Base-by-base conservation (phyloP, 441 rosid species). In the Breynia disticha region DNA sequence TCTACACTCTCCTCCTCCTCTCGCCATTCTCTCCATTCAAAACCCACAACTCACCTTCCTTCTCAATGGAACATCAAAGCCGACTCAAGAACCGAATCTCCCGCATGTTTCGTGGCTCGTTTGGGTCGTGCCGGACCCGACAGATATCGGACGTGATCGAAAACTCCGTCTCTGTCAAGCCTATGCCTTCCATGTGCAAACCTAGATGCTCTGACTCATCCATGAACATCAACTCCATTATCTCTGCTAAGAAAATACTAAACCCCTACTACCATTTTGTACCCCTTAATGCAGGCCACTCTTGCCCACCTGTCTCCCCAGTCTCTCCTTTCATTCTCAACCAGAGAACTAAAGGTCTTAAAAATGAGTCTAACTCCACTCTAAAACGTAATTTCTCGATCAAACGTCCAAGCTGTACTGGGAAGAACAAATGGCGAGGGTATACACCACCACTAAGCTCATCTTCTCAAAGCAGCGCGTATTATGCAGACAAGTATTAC, bases 81-180 rank as follows among this genome's bases (percentile, higher is more conserved):
- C 71, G 77, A 56, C 65, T 82, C 66, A 87, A 67, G 67, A 75
- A 62, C 46, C 67, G 78, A 57, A 67, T 90, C 76, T 74, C 90
- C 62, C 82, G 83, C 58, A 64, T 87, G 65, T 72, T 87, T 65
- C 77, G 79, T 0, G 66, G 80, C 60, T 80, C 96, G 49, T 76
- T 90, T 32, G 57, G 55, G 24, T 72, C 87, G 1, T 90, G 98
- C 65, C 73, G 81, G 57, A 54, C 82, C 63, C 54, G 84, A 55
- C 72, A 71, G 66, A 11, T 76, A 46, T 67, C 84, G 55, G 96
- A 87, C 60, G 86, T 76, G 15, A 69, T 68, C 16, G 84, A 82
- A 28, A 79, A 76, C 20, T 52, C 81, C 20, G 66, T 72, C 32
- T 69, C 66, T 41, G 16, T 66, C 74, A 19, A 64, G 59, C 73